A percentile compares a stretch with the other conserved stretches of the same genome.
Evolutionary conservation across 2,329 filamentous ascomycete species (phyloP).

Genomic region (Cercospora zeina): DNA sequence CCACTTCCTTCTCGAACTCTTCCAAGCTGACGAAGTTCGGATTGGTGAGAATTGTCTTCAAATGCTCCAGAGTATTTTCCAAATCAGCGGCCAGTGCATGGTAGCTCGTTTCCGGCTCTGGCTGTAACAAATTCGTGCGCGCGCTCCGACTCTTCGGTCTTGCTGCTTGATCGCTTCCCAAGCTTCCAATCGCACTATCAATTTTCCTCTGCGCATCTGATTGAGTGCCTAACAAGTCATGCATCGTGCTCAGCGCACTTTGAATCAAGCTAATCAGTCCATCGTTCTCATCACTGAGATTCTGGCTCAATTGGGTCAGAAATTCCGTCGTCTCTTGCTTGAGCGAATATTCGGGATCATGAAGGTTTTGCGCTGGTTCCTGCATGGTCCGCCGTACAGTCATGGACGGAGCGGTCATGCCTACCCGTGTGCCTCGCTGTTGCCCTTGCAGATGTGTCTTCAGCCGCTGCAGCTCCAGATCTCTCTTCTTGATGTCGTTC

Average conservation of each 20-base stretch:
- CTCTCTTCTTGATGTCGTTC: conserved; percentile 86
- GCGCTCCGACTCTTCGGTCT: conserved; percentile 26
- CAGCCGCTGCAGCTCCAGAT: conserved; percentile 81
- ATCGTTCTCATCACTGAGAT: conserved; percentile 90
- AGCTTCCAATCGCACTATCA: conserved; percentile 39
- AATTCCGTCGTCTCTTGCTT: conserved; percentile 89
- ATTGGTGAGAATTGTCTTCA: conserved; percentile 83
- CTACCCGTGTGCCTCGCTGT: conserved; percentile 51
- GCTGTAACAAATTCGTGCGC: conserved; percentile 40
- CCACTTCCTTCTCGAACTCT: conserved; percentile 89
- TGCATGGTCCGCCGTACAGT: conserved; percentile 48
- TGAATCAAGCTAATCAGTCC: conserved; percentile 70
- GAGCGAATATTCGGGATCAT: conserved; percentile 65
- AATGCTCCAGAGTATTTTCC: conserved; percentile 73
- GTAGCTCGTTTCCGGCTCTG: conserved; percentile 59
- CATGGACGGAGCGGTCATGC: conserved; percentile 51
- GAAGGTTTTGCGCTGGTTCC: conserved; percentile 52
- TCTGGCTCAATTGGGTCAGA: conserved; percentile 77
- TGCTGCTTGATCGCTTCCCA: conserved; percentile 32
- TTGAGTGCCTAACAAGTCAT: conserved; percentile 60
- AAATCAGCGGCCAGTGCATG: conserved; percentile 72
- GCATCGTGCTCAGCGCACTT: conserved; percentile 69
- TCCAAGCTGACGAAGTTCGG: conserved; percentile 95
- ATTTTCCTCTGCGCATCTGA: conserved; percentile 37
- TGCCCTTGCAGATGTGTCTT: conserved; percentile 80